phyloP scores from a whole-genome alignment of 2,329 filamentous ascomycete species.

The Scytalidium lignicola region DNA sequence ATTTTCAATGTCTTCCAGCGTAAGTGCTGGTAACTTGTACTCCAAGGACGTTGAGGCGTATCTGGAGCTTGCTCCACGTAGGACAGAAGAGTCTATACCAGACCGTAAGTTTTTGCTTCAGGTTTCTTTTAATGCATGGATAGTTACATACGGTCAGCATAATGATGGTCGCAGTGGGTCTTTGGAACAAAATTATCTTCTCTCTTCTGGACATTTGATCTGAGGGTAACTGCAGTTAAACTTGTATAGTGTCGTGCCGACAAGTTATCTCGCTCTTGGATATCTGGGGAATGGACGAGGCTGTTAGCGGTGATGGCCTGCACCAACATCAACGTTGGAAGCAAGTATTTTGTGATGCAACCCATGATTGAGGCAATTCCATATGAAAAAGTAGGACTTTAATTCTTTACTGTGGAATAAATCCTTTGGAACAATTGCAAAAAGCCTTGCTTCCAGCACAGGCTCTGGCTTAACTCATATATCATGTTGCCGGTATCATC shows the following conservation, averaged over 20 bases:
- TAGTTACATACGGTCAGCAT: slow-evolving; percentile 12
- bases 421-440: too few species aligned
- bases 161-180: slow-evolving; percentile 10
- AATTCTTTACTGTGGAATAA: too few species aligned
- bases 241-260: background rate
- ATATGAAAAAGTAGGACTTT: too few species aligned
- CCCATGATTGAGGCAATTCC: background rate
- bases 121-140: background rate
- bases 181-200: slow-evolving; percentile 6
- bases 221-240: background rate
- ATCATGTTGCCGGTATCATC: too few species aligned
- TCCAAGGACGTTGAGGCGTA: slow-evolving; percentile 12
- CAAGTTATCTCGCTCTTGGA: background rate
- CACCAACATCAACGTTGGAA: background rate
- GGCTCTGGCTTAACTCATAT: too few species aligned
- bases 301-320: background rate
- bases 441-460: too few species aligned
- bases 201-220: slow-evolving; percentile 4
- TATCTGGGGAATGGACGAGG: background rate
- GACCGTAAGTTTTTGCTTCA: background rate
- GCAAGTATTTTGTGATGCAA: background rate
- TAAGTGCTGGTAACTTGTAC: slow-evolving; percentile 14
- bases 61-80: slow-evolving; percentile 6
- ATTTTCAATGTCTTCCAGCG: slow-evolving; percentile 13
- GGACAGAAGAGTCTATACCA: slow-evolving; percentile 2